Conservation (phyloP, 2,329 filamentous ascomycete genomes). For the Pseudonectria foliicola region DNA sequence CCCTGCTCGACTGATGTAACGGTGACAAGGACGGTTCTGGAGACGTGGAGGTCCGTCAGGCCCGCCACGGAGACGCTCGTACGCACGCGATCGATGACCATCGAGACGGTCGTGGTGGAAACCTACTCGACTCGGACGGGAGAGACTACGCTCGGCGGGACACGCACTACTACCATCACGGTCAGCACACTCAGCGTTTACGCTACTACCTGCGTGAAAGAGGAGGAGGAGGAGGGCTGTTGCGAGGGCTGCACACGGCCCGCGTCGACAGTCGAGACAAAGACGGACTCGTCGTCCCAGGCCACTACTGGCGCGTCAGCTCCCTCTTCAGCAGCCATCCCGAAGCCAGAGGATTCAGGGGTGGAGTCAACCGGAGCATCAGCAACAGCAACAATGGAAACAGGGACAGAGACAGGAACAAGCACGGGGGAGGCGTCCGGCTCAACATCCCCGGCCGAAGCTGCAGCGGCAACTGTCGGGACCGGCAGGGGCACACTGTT, state of each 20-base stretch:
- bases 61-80: constrained; percentile 11
- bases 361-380: no score
- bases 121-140: constrained; percentile 21
- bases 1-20: constrained; percentile 19
- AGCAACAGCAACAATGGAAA: no score
- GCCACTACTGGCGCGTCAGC: no score
- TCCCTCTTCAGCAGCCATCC: no score
- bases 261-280: background rate
- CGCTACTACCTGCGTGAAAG: constrained; percentile 9
- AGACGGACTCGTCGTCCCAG: no score
- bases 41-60: constrained; percentile 17
- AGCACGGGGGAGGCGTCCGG: no score
- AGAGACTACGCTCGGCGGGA: constrained; percentile 11
- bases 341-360: no score
- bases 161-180: constrained; percentile 15
- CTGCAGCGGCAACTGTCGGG: no score
- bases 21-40: constrained; percentile 12
- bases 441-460: no score
- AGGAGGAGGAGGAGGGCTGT: constrained; percentile 10
- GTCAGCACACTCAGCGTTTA: constrained; percentile 13
- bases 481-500: no score
- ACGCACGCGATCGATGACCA: constrained; percentile 14
- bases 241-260: constrained; percentile 11
- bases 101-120: constrained; percentile 17
- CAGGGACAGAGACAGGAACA: no score